Evolutionary conservation across 2,329 filamentous ascomycete species (phyloP), one percentile per base, ranked within the genome.

Genomic region (Lachnellula arida): DNA sequence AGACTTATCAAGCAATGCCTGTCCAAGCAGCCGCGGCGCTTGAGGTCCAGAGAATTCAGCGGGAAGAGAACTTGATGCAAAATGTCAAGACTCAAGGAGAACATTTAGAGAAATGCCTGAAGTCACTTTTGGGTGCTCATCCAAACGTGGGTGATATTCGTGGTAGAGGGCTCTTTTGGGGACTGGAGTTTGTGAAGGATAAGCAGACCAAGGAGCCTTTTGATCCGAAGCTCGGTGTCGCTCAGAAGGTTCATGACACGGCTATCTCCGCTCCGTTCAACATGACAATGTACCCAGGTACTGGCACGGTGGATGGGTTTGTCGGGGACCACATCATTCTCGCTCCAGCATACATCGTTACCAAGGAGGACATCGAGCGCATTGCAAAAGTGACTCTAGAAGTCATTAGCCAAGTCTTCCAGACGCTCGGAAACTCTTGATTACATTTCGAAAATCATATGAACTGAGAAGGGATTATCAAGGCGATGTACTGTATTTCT

Each of bases 311-410:
- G 4, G 67, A 84, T 64, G 83, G 83, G 9, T 66, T 68, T n/a
- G 68, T 65, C 5, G 85, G 85, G 2, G 85, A 88, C 63, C 82
- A 86, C 68, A 72, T 87, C 46, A 74, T 87, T 37, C 63, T 88
- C 19, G 78, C 82, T 8, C 85, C 85, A 17, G 75, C 83, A 4
- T 87, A 81, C 69, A 82, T 78, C 60, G 73, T 83, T 42, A 79
- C 75, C 0, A 71, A 73, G 50, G 74, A 74, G 12, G 77, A 85
- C 46, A 72, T 87, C 42, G 75, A 78, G 14, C 65, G 73, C 23
- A 80, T 87, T 52, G 81, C 81, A 5, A 71, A 78, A 34, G 72
- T 71, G 1, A 58, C 57, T 22, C 56, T 58, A 15, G 60, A 57
- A 12, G 63, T 64, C 14, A 55, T 69, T 7, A 51, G 60, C 7